Base-by-base conservation (phyloP, 225 moss, liverwort and hornwort genomes). In the Marchantia polymorpha region DNA sequence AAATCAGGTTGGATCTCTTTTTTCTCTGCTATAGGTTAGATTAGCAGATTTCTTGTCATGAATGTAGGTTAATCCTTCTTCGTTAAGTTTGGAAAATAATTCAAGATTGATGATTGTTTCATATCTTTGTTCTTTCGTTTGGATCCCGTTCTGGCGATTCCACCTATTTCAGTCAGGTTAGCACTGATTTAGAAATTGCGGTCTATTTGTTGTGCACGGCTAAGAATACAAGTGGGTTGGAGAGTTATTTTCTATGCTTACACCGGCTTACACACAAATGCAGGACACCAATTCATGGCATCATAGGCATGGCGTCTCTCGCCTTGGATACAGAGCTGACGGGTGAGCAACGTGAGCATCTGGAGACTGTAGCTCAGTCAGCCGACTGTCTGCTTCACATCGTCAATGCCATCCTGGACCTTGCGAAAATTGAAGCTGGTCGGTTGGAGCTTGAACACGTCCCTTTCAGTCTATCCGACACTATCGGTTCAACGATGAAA, bases 231-330 rank as follows among this genome's bases (percentile, higher is more conserved):
- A 10, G n/a, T 19, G 23, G 22, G 23, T 23, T 69, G 39, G 10
- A 30, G n/a, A 61, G n/a, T n/a, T 61, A 39, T 39, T 39, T 39
- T 61, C 10, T 26, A 56, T 75, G 3, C 52, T 80, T 51, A 75
- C 72, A 52, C 20, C 15, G 2, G 6, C 53, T 19, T 50, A 29
- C 46, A 73, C 29, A 81, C 66, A 67, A 72, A 80, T 88, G 83
- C 90, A 96, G 94, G 88, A 96, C 96, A 61, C 96, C 94, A 55
- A 96, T 96, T 53, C 94, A 96, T 82, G 96, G 92, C 30, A 96
- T 96, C 71, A 92, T 94, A 75, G 96, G 96, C 67, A 96, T 96
- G 96, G 94, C 96, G 69, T 96, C 92, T 46, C 83, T 96, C 70
- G 92, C 94, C 27, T 72, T 96, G 64, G 94, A 96, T 86, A 96